phyloP scores from a whole-genome alignment of 2,329 filamentous ascomycete genomes.

The Thelonectria blattea region DNA sequence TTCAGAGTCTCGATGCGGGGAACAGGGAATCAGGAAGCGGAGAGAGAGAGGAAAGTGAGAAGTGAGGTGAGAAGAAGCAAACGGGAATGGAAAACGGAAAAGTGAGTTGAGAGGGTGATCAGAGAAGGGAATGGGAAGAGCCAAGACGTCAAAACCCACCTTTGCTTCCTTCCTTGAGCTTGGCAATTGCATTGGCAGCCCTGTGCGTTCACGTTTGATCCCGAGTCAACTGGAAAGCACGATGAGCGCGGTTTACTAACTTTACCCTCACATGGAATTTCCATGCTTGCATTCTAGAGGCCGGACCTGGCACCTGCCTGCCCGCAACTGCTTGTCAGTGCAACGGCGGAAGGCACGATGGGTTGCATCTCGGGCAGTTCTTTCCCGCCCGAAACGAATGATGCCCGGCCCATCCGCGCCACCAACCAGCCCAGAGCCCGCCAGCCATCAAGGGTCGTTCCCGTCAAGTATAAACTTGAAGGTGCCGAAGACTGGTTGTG shows the following conservation, averaged over 20 bases:
- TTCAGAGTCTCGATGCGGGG: background rate
- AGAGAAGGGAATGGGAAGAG: conserved; percentile 1
- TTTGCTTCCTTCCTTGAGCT: conserved; percentile 9
- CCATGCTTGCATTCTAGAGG: background rate
- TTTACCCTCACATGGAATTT: background rate
- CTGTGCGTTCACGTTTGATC: conserved; percentile 3
- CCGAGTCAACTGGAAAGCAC: too few relatives aligned
- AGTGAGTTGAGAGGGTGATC: conserved; percentile 2
- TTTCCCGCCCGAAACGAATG: background rate
- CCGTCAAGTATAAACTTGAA: background rate
- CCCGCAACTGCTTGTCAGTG: background rate
- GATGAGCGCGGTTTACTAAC: too few relatives aligned
- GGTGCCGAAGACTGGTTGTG: background rate
- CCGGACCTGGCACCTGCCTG: background rate
- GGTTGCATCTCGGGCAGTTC: background rate
- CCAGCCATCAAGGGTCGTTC: background rate
- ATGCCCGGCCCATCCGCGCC: conserved; percentile 15
- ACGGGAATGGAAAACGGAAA: conserved; percentile 9
- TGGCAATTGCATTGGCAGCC: conserved; percentile 4
- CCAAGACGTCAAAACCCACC: conserved; percentile 16
- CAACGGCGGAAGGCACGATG: background rate
- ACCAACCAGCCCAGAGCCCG: conserved; percentile 3
- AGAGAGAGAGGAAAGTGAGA: background rate
- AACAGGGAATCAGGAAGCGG: background rate
- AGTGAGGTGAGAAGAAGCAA: background rate